A percentile compares a stretch with the other conserved stretches of the same genome.
These are phyloP conservation scores for Suillus cothurnatus DNA, from an alignment of 768 basidiomycete species.

Conservation along the genomic window DNA sequence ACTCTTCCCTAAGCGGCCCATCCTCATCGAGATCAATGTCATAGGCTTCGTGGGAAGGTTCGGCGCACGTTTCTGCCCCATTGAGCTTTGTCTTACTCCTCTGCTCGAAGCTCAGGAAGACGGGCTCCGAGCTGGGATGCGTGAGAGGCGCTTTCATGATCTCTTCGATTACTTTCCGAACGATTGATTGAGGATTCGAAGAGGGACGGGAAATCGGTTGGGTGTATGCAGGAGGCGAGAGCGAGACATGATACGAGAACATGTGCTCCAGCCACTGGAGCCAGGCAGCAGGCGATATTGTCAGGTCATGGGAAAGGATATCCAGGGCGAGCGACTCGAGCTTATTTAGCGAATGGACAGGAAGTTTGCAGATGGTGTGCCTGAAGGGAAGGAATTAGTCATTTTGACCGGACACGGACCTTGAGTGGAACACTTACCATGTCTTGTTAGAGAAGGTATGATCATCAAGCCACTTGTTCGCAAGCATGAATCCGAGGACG, in stretches of 20 bases:
- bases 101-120: constrained; percentile 74
- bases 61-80: constrained; percentile 40
- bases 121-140: constrained; percentile 47
- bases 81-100: constrained; percentile 55
- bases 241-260: constrained; percentile 62
- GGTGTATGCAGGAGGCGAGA: constrained; percentile 58
- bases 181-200: constrained; percentile 66
- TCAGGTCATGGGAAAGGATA: constrained; percentile 70
- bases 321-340: constrained; percentile 73
- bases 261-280: constrained; percentile 70
- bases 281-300: constrained; percentile 67
- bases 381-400: constrained; percentile 37
- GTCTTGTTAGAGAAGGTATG: constrained; percentile 91
- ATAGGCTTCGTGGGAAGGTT: constrained; percentile 44
- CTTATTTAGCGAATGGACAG: constrained; percentile 67
- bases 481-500: constrained; percentile 81
- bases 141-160: constrained; percentile 54
- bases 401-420: constrained; percentile 8
- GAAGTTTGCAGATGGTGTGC: constrained; percentile 81
- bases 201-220: constrained; percentile 83
- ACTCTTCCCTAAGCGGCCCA: constrained; percentile 80
- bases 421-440: constrained; percentile 51
- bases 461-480: constrained; percentile 88
- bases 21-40: constrained; percentile 86
- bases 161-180: constrained; percentile 71